phyloP scores from a whole-genome alignment of 257 asterid genomes.

The Nicotiana undulata region DNA sequence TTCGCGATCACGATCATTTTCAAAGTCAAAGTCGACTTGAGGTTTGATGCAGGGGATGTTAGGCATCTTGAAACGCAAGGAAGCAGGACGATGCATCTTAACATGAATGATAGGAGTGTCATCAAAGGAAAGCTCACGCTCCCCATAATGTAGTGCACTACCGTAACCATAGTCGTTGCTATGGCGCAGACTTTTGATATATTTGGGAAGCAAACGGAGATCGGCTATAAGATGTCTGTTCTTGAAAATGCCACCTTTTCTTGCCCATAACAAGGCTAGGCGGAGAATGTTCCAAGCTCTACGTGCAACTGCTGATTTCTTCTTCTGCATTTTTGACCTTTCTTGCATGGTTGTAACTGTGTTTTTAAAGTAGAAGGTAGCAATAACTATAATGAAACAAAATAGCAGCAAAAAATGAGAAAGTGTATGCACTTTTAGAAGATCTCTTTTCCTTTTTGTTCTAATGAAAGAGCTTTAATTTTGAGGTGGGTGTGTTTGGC shows the following conservation, averaged over 20 bases:
- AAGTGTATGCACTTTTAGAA: neutral
- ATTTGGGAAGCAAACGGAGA: conserved; percentile 30
- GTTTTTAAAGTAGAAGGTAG: neutral
- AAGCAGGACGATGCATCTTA: conserved; percentile 71
- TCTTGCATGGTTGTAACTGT: neutral
- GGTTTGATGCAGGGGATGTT: conserved; percentile 69
- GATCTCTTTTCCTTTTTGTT: too few species aligned
- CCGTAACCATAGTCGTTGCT: neutral
- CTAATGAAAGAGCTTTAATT: neutral
- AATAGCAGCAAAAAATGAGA: neutral
- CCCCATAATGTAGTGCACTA: conserved; percentile 41
- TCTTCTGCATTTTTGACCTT: conserved; percentile 31
- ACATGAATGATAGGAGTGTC: conserved; percentile 52
- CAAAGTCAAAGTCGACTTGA: conserved; percentile 41
- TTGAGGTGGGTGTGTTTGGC: neutral
- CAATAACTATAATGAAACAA: neutral
- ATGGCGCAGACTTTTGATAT: conserved; percentile 41
- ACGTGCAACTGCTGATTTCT: conserved; percentile 20
- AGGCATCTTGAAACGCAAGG: conserved; percentile 62
- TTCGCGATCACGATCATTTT: neutral
- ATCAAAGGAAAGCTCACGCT: conserved; percentile 59
- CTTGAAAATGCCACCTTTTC: conserved; percentile 46
- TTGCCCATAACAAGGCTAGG: conserved; percentile 53
- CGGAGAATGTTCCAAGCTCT: conserved; percentile 58
- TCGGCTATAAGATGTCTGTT: conserved; percentile 23